Conservation (phyloP, 805 yeast genomes). For the Monosporozyma aquatica region DNA sequence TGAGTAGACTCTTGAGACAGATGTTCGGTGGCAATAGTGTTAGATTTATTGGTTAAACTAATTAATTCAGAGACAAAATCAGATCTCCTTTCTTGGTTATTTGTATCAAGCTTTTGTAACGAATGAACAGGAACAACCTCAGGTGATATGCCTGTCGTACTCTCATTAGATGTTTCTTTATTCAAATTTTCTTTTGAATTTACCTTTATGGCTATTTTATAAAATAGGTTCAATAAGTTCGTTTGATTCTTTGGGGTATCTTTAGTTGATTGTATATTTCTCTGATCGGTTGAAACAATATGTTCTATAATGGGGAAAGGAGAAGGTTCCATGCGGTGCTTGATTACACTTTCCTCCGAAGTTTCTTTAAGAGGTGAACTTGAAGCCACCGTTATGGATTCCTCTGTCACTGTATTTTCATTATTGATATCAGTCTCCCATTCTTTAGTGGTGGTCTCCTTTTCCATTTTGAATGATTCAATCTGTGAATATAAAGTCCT, state of each 20-base stretch:
- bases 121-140: not conserved
- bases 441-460: no score
- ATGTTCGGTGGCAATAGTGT: constrained; percentile 5
- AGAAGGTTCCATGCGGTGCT: no score
- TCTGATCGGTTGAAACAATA: not conserved
- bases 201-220: constrained; percentile 3
- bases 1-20: constrained; percentile 3
- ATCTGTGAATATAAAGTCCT: constrained; percentile 20
- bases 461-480: not conserved
- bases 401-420: no score
- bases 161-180: not conserved
- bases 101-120: not conserved
- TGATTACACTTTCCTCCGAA: no score
- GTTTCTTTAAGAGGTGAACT: no score
- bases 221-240: constrained; percentile 3
- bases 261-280: not conserved
- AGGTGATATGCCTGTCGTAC: no score
- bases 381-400: no score
- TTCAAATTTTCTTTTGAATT: not conserved
- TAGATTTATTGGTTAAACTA: constrained; percentile 5
- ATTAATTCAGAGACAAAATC: constrained; percentile 1
- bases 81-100: constrained; percentile 2
- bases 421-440: no score
- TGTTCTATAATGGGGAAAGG: not conserved
- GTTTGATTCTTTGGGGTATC: constrained; percentile 2